phyloP scores from a whole-genome alignment of 176 grass and related monocot species.

The Oryza rufipogon region DNA sequence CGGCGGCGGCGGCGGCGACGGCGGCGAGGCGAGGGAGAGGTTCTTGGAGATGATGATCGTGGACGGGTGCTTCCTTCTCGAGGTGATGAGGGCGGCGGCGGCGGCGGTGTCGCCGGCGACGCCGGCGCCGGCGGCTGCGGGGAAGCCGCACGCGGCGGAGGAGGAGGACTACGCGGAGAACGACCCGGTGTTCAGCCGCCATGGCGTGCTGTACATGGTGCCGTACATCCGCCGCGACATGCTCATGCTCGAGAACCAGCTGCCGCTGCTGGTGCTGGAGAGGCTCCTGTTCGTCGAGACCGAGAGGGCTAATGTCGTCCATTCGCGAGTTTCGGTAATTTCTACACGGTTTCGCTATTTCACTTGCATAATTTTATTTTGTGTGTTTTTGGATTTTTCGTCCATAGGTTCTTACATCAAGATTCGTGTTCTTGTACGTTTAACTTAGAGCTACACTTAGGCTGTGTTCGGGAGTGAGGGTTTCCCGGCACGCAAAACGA shows the following conservation, averaged over 20 bases:
- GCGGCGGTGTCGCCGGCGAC: background rate
- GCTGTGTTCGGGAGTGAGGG: too few relatives aligned
- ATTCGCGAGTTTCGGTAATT: background rate
- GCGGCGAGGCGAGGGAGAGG: conserved; percentile 1
- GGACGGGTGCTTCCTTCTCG: conserved; percentile 81
- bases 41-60: conserved; percentile 75
- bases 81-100: conserved; percentile 54
- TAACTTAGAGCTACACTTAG: too few relatives aligned
- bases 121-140: background rate
- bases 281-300: conserved; percentile 54
- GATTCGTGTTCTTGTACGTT: too few relatives aligned
- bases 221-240: conserved; percentile 75
- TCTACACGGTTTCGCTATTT: too few relatives aligned
- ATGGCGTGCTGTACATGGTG: conserved; percentile 69
- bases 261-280: conserved; percentile 65
- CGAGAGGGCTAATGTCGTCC: background rate
- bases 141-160: background rate
- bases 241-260: conserved; percentile 89
- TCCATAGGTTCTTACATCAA: too few relatives aligned
- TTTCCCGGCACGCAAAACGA: too few relatives aligned
- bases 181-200: conserved; percentile 79
- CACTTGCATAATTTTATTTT: too few relatives aligned
- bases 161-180: conserved; percentile 58
- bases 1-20: conserved; percentile 32
- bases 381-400: too few relatives aligned